phyloP scores from a whole-genome alignment of 2,329 filamentous ascomycete species.

The Penicillium frequentans region DNA sequence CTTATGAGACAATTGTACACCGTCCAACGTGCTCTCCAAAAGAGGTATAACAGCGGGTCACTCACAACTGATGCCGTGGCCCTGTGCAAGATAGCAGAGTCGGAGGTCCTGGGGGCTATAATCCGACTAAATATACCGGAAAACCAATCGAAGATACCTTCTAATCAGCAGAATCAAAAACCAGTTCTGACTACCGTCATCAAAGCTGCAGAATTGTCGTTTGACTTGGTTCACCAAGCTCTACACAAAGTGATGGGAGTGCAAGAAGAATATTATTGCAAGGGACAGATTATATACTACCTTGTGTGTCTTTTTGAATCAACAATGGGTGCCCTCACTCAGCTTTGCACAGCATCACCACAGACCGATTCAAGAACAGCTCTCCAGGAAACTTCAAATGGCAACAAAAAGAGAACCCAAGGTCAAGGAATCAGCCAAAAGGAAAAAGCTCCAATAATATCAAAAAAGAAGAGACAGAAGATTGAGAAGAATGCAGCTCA shows the following conservation, averaged over 20 bases:
- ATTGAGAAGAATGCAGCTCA: slow-evolving; percentile 18
- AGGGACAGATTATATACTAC: slow-evolving; percentile 34
- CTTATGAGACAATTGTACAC: slow-evolving; percentile 36
- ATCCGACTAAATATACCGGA: background rate
- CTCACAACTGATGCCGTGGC: slow-evolving; percentile 25
- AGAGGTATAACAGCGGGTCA: slow-evolving; percentile 19
- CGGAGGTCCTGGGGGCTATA: slow-evolving; percentile 20
- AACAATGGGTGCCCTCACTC: slow-evolving; percentile 26
- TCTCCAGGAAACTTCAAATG: slow-evolving; percentile 1
- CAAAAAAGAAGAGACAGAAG: background rate
- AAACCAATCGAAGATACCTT: background rate
- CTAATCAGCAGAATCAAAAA: slow-evolving; percentile 1
- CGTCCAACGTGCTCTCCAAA: slow-evolving; percentile 36
- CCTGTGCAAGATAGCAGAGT: slow-evolving; percentile 31
- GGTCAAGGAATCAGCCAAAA: background rate
- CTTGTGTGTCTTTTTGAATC: slow-evolving; percentile 35
- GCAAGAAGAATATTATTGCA: slow-evolving; percentile 9
- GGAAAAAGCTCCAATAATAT: background rate
- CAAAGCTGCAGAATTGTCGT: slow-evolving; percentile 24
- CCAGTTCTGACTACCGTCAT: slow-evolving; percentile 21
- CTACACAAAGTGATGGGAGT: slow-evolving; percentile 26
- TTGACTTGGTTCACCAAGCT: slow-evolving; percentile 26
- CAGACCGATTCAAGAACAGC: background rate
- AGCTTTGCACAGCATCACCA: slow-evolving; percentile 22
- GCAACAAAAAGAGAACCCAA: slow-evolving; percentile 10